Evolutionary conservation across 2,329 filamentous ascomycete genomes (phyloP).

Genomic region (Fusarium pseudocircinatum): DNA sequence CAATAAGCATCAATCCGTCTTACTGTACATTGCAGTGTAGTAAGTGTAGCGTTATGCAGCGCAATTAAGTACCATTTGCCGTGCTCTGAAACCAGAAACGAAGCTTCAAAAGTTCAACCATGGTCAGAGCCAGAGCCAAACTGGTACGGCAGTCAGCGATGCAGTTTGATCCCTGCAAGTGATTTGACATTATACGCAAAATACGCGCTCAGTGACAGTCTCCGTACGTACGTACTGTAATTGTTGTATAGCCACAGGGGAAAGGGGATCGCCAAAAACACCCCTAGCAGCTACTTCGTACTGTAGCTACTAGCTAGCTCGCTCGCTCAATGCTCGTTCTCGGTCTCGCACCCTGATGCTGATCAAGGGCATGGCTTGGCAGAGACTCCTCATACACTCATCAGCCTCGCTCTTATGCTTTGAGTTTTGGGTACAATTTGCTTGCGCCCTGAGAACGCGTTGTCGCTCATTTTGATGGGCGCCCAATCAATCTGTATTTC

Average conservation of each 20-base stretch:
- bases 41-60: neutral
- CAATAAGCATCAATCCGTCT: slow-evolving; percentile 26
- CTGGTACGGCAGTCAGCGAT: slow-evolving; percentile 14
- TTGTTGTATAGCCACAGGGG: slow-evolving; percentile 5
- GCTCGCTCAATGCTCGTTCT: slow-evolving; percentile 21
- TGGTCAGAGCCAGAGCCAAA: neutral
- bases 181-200: slow-evolving; percentile 10
- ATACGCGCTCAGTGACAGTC: neutral
- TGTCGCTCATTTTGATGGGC: slow-evolving; percentile 1
- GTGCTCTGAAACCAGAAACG: slow-evolving; percentile 2
- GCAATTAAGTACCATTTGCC: neutral
- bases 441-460: slow-evolving; percentile 34
- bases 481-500: slow-evolving; percentile 15
- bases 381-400: slow-evolving; percentile 8
- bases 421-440: slow-evolving; percentile 11
- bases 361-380: neutral
- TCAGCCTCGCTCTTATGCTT: slow-evolving; percentile 25
- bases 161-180: neutral
- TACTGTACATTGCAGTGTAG: slow-evolving; percentile 9
- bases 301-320: neutral
- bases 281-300: neutral
- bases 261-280: slow-evolving; percentile 13
- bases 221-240: neutral
- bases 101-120: slow-evolving; percentile 23
- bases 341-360: slow-evolving; percentile 28